Evolutionary conservation across 306 rosid genomes (phyloP), one percentile per base, ranked within the genome.

Genomic region (Trifolium fragiferum): DNA sequence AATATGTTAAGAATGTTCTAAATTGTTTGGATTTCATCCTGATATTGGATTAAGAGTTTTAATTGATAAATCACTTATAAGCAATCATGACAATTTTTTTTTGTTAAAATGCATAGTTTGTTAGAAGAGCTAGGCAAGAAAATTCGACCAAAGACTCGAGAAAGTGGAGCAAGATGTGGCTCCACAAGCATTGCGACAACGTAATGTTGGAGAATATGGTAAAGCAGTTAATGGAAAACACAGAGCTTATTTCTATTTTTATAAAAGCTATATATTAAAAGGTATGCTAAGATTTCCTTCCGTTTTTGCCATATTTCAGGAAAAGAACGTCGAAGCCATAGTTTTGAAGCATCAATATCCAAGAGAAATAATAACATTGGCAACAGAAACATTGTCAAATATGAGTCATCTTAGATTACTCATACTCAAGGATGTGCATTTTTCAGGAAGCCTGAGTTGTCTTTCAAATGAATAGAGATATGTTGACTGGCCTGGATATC

Each of bases 1-100:
- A 0, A 2, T 12, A 1, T 32, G 32, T 75, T 8, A 63, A 2
- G 6, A 6, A 43, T 1, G 0, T 76, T 40, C 4, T 75, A 8
- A 12, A 21, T 9, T 7, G 15, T 62, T 35, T 5, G 77, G 67
- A 53, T 68, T 50, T 54, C 11, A 40, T 51, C 15, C 77, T 0
- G 46, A 37, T 0, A 40, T 80, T 32, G 80, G 80, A 7, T 11
- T 75, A 23, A 32, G 60, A 19, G 62, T 61, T 75, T 80, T 80
- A 0, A 4, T 68, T 53, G 73, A 80, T 10, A 75, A 75, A 64
- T 76, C 84, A 23, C 84, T 81, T 1, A 15, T 66, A 53, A 54
- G 21, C 8, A 1, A 15, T 47, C 1, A 0, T 1, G 5, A 43
- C 4, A 3, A 11, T 2, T 2, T 3, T 2, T 3, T 43, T 10